Evolutionary conservation across 805 yeast genomes (phyloP).

Genomic region (Sugiyamaella marilandica): DNA sequence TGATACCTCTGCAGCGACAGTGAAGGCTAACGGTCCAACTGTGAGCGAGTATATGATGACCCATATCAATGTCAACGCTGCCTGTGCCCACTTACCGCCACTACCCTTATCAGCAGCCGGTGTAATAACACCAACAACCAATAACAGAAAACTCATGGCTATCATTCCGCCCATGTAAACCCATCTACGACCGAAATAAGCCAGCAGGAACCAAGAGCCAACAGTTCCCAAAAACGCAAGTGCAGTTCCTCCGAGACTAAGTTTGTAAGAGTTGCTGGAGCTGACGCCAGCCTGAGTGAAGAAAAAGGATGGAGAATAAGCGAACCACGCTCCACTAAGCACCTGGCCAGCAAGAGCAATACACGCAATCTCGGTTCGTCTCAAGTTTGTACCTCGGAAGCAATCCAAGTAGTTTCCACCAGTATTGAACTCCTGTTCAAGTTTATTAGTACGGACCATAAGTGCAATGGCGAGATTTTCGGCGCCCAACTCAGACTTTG

Average conservation of each 20-base stretch:
- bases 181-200: conserved; percentile 23
- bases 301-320: no score
- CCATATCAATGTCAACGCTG: conserved; percentile 17
- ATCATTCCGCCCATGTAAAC: conserved; percentile 33
- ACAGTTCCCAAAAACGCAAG: conserved; percentile 43
- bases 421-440: conserved; percentile 30
- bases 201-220: conserved; percentile 19
- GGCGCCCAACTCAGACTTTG: conserved; percentile 21
- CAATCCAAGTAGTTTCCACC: conserved; percentile 35
- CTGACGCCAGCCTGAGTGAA: conserved; percentile 37
- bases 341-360: conserved; percentile 42
- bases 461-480: conserved; percentile 25
- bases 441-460: conserved; percentile 41
- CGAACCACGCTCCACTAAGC: no score
- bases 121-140: conserved; percentile 38
- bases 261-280: conserved; percentile 37
- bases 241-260: conserved; percentile 41
- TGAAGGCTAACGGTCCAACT: conserved; percentile 38
- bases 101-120: conserved; percentile 20
- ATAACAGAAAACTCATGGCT: conserved; percentile 33
- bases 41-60: conserved; percentile 37
- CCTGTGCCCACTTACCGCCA: conserved; percentile 8
- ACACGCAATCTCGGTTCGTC: conserved; percentile 50
- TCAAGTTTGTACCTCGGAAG: conserved; percentile 42
- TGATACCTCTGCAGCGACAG: conserved; percentile 33